phyloP scores from a whole-genome alignment of 257 asterid species.

The Solanum okadae region DNA sequence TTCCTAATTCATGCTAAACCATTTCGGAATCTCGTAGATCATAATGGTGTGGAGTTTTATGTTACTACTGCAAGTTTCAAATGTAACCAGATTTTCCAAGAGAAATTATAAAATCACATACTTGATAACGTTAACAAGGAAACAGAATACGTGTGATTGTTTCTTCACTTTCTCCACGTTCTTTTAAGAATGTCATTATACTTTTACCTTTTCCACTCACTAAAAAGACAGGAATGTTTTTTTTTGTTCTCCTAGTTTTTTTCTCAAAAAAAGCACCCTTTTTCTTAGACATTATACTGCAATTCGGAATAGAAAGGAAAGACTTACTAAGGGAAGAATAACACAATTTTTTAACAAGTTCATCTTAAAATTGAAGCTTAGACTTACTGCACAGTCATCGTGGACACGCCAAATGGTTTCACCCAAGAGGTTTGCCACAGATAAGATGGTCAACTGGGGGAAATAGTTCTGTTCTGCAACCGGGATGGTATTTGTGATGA shows the following conservation, averaged over 20 bases:
- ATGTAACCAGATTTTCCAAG: background rate
- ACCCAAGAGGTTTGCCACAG: conserved; percentile 84
- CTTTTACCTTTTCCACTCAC: background rate
- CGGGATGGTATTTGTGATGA: conserved; percentile 87
- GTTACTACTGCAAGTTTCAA: background rate
- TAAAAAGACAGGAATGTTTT: background rate
- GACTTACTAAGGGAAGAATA: background rate
- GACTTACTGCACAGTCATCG: conserved; percentile 84
- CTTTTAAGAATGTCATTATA: background rate
- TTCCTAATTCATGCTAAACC: background rate
- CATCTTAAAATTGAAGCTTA: background rate
- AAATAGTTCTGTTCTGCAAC: conserved; percentile 77
- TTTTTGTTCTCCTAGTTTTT: background rate
- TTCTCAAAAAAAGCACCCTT: background rate
- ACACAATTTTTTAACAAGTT: background rate
- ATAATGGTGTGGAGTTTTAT: background rate
- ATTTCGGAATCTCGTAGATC: background rate
- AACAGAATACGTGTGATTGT: background rate
- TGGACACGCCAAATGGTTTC: conserved; percentile 97
- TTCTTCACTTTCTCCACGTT: background rate
- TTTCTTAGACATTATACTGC: background rate
- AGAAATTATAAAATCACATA: background rate
- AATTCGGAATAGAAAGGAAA: background rate
- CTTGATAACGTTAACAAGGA: background rate
- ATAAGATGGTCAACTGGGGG: conserved; percentile 81